phyloP scores from a whole-genome alignment of 2,329 filamentous ascomycete genomes.

The Scytalidium lignicola region DNA sequence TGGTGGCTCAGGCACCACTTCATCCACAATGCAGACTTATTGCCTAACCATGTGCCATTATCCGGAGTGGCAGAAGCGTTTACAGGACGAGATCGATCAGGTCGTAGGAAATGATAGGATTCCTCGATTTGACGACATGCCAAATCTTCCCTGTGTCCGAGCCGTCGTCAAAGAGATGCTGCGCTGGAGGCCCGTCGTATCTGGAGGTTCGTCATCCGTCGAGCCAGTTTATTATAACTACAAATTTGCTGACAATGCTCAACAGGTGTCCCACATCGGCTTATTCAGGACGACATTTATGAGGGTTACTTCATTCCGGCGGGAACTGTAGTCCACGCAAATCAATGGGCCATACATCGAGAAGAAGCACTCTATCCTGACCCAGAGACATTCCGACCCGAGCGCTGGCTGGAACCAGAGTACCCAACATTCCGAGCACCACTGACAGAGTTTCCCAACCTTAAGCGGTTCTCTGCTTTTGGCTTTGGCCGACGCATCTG shows the following conservation, averaged over 20 bases:
- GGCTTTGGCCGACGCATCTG: constrained; percentile 59
- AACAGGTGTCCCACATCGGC: constrained; percentile 51
- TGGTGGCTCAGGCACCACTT: constrained; percentile 34
- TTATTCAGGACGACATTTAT: constrained; percentile 50
- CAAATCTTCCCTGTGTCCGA: constrained; percentile 38
- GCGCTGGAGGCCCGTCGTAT: constrained; percentile 40
- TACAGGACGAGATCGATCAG: constrained; percentile 39
- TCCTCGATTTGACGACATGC: constrained; percentile 41
- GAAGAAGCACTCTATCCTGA: constrained; percentile 47
- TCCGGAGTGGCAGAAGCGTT: constrained; percentile 14
- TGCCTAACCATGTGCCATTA: constrained; percentile 16
- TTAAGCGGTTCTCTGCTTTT: constrained; percentile 58
- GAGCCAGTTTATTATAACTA: too few relatives aligned
- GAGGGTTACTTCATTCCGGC: constrained; percentile 24
- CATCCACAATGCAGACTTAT: constrained; percentile 24
- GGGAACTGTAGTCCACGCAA: constrained; percentile 40
- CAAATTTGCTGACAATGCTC: too few relatives aligned
- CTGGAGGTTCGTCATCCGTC: too few relatives aligned
- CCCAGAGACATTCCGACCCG: constrained; percentile 54
- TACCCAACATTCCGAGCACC: constrained; percentile 62
- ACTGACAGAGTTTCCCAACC: constrained; percentile 53
- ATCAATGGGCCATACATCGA: constrained; percentile 21
- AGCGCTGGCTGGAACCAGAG: constrained; percentile 53
- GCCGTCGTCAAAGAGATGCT: constrained; percentile 41
- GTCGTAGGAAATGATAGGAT: constrained; percentile 44